Evolutionary conservation across 805 yeast species (phyloP), one percentile per base, ranked within the genome.

Genomic region (Hanseniaspora meyeri): DNA sequence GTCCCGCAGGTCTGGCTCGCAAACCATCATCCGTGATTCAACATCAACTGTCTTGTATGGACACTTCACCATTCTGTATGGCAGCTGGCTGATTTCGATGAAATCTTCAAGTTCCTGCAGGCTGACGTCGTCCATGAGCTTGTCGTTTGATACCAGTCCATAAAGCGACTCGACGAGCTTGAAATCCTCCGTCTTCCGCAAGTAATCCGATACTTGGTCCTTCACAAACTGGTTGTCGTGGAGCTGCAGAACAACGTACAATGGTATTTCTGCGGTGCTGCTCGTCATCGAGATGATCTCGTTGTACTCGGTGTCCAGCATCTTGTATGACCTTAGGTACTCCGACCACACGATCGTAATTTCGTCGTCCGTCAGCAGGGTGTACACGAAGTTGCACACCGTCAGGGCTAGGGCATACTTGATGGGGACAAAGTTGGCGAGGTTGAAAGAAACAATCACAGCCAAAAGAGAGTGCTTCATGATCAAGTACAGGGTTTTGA

Each of bases 311-410:
- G 38, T 40, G 20, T 55, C 58, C 29, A 43, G 36, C 27, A 55
- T 36, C 32, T 38, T 55, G 24, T 40, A 32, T 16, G 42, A 49
- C 49, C 29, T 43, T 27, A 32, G 65, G 64, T 45, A 64, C 56
- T 62, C 65, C n/a, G 59, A 54, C 70, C 69, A 67, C 47, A 62
- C 55, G 24, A 60, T 63, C 61, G 62, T 60, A 9, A 68, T 61
- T 17, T 65, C 69, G 7, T 59, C 51, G 1, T 64, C 62, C 16
- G 60, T 59, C 62, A 65, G 59, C 9, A 64, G 19, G 2, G 64
- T 59, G 39, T 64, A 60, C 5, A 61, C 12, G 16, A 62, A 36
- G 31, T 62, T 58, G 20, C 62, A 43, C 1, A 58, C 38, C 1
- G 60, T 57, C 17, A 63, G 50, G 27, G 58, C n/a, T 5, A 60